Evolutionary conservation across 306 rosid species (phyloP).

Genomic region (Calophaca sinica): DNA sequence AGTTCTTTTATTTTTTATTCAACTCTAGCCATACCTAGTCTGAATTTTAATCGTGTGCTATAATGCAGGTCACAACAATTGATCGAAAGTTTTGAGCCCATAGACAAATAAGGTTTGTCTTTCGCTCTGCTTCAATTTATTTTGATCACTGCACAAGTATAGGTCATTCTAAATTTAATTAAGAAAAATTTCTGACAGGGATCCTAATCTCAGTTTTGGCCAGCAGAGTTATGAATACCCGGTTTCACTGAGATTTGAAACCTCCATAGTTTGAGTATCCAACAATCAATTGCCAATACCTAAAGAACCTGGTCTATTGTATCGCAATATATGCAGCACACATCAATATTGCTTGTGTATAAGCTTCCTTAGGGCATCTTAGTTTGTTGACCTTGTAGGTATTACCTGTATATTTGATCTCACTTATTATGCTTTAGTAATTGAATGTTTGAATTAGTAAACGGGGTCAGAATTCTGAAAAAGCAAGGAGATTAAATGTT

Average conservation of each 20-base stretch:
- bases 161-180: not conserved
- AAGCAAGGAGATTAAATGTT: not conserved
- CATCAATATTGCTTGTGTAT: constrained; percentile 11
- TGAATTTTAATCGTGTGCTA: constrained; percentile 19
- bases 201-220: constrained; percentile 26
- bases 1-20: not conserved
- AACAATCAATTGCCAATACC: constrained; percentile 6
- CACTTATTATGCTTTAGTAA: not conserved
- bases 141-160: not conserved
- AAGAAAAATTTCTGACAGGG: constrained; percentile 28
- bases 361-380: too few relatives aligned
- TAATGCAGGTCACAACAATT: constrained; percentile 67
- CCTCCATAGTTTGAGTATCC: constrained; percentile 20
- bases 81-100: constrained; percentile 51
- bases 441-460: not conserved
- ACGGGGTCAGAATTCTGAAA: not conserved
- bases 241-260: constrained; percentile 27
- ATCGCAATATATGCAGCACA: constrained; percentile 8
- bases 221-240: constrained; percentile 31
- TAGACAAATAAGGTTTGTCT: constrained; percentile 48
- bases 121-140: not conserved
- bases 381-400: not conserved
- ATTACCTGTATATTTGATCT: constrained; percentile 12
- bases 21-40: not conserved
- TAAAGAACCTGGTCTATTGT: constrained; percentile 24